Evolutionary conservation across 1,139 yeast genomes (phyloP).

Genomic region (Lodderomyces beijingensis): DNA sequence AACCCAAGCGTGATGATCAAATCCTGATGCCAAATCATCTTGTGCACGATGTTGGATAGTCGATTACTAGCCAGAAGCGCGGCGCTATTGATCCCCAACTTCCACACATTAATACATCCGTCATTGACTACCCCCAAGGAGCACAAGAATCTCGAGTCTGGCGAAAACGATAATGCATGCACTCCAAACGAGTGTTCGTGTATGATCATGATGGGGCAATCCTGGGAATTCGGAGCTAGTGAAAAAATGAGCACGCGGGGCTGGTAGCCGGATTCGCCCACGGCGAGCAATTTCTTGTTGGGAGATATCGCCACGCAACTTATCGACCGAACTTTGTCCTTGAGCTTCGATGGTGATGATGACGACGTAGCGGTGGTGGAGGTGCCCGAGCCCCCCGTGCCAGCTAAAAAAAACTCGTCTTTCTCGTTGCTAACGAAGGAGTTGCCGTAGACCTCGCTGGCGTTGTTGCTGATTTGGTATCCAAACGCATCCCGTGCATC

Average conservation of each 20-base stretch:
- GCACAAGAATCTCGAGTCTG: conserved; percentile 50
- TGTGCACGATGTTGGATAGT: conserved; percentile 55
- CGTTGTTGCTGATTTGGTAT: conserved; percentile 23
- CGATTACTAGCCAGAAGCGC: conserved; percentile 46
- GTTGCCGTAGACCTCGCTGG: conserved; percentile 21
- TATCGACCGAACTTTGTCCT: conserved; percentile 49
- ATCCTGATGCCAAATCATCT: conserved; percentile 51
- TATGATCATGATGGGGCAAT: conserved; percentile 47
- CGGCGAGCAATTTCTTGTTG: conserved; percentile 48
- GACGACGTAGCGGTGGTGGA: conserved; percentile 1
- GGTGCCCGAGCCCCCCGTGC: conserved; percentile 4
- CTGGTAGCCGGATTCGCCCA: conserved; percentile 65
- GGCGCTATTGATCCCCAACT: conserved; percentile 16
- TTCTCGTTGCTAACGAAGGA: conserved; percentile 7
- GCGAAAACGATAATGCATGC: conserved; percentile 50
- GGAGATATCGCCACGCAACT: conserved; percentile 56
- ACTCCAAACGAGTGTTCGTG: conserved; percentile 65
- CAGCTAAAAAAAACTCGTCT: conserved; percentile 4
- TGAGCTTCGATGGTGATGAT: conserved; percentile 29
- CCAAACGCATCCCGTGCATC: conserved; percentile 31
- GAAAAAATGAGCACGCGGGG: conserved; percentile 62
- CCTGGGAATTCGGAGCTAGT: conserved; percentile 45
- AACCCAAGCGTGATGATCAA: conserved; percentile 52
- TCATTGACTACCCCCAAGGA: conserved; percentile 63
- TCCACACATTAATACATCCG: conserved; percentile 64